Evolutionary conservation across 495 filamentous ascomycete species (phyloP).

Genomic region (Aspergillus diversus): DNA sequence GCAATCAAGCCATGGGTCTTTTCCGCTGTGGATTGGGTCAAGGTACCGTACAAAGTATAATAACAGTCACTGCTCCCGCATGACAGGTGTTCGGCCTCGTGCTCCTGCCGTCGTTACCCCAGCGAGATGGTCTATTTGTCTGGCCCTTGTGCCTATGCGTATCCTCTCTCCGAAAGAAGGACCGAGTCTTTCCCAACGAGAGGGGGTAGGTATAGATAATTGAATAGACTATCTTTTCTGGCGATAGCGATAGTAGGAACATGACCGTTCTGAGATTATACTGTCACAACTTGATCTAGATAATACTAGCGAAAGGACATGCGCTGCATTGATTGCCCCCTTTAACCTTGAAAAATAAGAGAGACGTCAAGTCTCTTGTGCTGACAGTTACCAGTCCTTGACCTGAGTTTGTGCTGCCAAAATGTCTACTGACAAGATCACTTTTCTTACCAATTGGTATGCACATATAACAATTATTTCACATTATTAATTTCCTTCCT

Average conservation of each 20-base stretch:
- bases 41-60: conserved; percentile 61
- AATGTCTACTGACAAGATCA: conserved; percentile 77
- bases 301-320: conserved; percentile 85
- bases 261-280: conserved; percentile 66
- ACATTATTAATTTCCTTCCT: not conserved
- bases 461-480: conserved; percentile 16
- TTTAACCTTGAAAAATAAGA: conserved; percentile 14
- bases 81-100: conserved; percentile 60
- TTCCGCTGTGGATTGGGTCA: conserved; percentile 49
- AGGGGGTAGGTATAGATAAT: not conserved
- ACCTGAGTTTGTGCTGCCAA: conserved; percentile 41
- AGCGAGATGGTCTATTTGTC: not conserved
- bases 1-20: conserved; percentile 28
- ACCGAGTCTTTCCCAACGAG: not conserved
- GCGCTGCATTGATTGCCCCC: conserved; percentile 61
- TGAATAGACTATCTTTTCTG: not conserved
- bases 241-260: conserved; percentile 10
- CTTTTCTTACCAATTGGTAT: conserved; percentile 74
- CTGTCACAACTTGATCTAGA: conserved; percentile 81
- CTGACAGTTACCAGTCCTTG: conserved; percentile 34
- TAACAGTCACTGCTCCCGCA: conserved; percentile 55
- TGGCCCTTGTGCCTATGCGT: not conserved
- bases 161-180: not conserved
- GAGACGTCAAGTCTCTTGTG: conserved; percentile 22
- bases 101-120: conserved; percentile 13